phyloP scores from a whole-genome alignment of 768 basidiomycete species.

The Termitomyces titanicus region DNA sequence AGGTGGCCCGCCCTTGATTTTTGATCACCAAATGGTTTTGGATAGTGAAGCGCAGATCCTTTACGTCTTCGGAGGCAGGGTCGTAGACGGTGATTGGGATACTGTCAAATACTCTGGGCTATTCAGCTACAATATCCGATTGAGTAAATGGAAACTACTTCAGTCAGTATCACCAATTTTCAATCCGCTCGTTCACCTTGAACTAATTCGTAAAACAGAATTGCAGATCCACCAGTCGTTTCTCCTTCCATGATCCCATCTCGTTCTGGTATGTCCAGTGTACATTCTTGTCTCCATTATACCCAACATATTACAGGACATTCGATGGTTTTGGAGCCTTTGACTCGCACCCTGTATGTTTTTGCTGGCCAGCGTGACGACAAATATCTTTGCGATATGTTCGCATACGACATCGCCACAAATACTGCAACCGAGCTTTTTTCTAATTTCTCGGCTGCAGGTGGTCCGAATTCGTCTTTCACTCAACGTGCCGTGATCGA shows the following conservation, averaged over 20 bases:
- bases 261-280: conserved; percentile 48
- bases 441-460: conserved; percentile 53
- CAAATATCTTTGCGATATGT: conserved; percentile 73
- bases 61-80: conserved; percentile 74
- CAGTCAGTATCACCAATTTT: conserved; percentile 43
- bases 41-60: conserved; percentile 68
- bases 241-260: conserved; percentile 46
- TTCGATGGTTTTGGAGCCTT: conserved; percentile 76
- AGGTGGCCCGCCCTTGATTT: conserved; percentile 70
- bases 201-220: conserved; percentile 12
- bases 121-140: conserved; percentile 66
- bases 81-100: conserved; percentile 64
- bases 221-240: conserved; percentile 22
- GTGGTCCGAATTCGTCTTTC: conserved; percentile 71
- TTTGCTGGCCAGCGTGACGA: conserved; percentile 73
- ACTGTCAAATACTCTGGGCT: conserved; percentile 63
- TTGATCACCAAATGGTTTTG: conserved; percentile 81
- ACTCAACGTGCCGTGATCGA: conserved; percentile 75
- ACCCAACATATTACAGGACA: conserved; percentile 44
- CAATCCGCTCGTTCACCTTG: neutral
- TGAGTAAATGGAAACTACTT: conserved; percentile 63
- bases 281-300: neutral
- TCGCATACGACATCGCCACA: conserved; percentile 59
- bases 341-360: conserved; percentile 56
- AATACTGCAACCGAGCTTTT: conserved; percentile 59